These are phyloP conservation scores for Meyerozyma carpophila DNA, from an alignment of 1,139 yeast genomes.

Conservation along the genomic window DNA sequence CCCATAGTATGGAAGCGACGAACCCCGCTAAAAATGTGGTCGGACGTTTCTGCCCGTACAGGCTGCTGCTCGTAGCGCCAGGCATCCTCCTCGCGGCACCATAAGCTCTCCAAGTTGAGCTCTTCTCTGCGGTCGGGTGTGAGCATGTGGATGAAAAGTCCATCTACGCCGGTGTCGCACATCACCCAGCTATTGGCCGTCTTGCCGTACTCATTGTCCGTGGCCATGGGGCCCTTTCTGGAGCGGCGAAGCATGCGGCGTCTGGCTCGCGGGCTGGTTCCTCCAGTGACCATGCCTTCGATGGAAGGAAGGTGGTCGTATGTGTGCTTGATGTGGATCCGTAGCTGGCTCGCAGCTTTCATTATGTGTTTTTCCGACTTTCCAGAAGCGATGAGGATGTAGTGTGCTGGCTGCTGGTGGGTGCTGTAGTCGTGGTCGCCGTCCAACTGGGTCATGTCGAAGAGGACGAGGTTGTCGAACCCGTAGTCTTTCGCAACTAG, in stretches of 20 bases:
- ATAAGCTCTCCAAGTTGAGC: constrained; percentile 65
- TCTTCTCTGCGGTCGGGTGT: constrained; percentile 64
- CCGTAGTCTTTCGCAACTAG: constrained; percentile 60
- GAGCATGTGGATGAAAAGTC: constrained; percentile 64
- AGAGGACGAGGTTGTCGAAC: constrained; percentile 51
- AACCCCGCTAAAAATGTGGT: constrained; percentile 47
- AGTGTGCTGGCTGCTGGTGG: constrained; percentile 32
- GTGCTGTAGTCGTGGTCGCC: constrained; percentile 36
- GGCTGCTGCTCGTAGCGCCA: constrained; percentile 17
- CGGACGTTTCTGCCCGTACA: constrained; percentile 17
- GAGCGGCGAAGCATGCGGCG: constrained; percentile 60
- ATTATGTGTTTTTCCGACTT: constrained; percentile 71
- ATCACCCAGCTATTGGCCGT: constrained; percentile 74
- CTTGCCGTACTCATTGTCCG: constrained; percentile 53
- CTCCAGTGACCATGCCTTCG: constrained; percentile 69
- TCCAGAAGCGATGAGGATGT: constrained; percentile 70
- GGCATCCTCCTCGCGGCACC: constrained; percentile 47
- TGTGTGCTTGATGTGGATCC: constrained; percentile 30
- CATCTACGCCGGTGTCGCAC: constrained; percentile 61
- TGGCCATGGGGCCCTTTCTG: constrained; percentile 47
- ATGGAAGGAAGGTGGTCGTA: constrained; percentile 40
- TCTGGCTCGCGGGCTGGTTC: constrained; percentile 52
- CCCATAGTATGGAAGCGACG: constrained; percentile 37
- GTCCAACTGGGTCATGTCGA: constrained; percentile 39
- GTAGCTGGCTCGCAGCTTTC: constrained; percentile 61